phyloP scores from a whole-genome alignment of 805 yeast genomes.

The Priceomyces haplophilus region DNA sequence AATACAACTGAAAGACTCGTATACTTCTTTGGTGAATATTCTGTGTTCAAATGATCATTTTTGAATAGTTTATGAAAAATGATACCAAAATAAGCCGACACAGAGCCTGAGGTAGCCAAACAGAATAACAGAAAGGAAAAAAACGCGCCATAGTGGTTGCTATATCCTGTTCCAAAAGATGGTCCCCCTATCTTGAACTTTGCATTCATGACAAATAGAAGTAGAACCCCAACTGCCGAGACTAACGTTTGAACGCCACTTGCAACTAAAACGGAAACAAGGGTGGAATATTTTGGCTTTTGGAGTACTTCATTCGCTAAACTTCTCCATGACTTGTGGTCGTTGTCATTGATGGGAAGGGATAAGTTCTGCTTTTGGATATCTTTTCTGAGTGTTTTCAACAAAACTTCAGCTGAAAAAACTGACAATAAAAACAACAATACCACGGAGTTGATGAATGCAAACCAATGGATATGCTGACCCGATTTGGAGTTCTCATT shows the following conservation, averaged over 20 bases:
- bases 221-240: slow-evolving; percentile 59
- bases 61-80: slow-evolving; percentile 57
- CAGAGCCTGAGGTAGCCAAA: slow-evolving; percentile 67
- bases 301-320: slow-evolving; percentile 53
- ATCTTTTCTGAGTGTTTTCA: slow-evolving; percentile 54
- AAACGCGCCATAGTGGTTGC: slow-evolving; percentile 65
- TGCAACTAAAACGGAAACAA: slow-evolving; percentile 59
- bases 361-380: slow-evolving; percentile 24
- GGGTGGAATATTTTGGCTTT: slow-evolving; percentile 46
- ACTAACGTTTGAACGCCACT: slow-evolving; percentile 73
- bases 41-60: slow-evolving; percentile 30
- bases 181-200: slow-evolving; percentile 19
- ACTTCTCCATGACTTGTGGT: slow-evolving; percentile 47
- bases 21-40: slow-evolving; percentile 14
- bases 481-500: slow-evolving; percentile 45
- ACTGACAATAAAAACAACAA: slow-evolving; percentile 59
- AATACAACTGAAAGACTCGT: slow-evolving; percentile 23
- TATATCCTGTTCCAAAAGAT: slow-evolving; percentile 56
- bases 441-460: slow-evolving; percentile 68
- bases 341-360: slow-evolving; percentile 13
- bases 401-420: slow-evolving; percentile 61
- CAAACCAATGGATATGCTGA: slow-evolving; percentile 69
- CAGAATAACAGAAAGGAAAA: slow-evolving; percentile 56
- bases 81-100: slow-evolving; percentile 72
- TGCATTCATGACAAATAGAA: slow-evolving; percentile 44